A percentile compares a stretch with the other conserved stretches of the same genome.
Evolutionary conservation across 2,329 filamentous ascomycete species (phyloP).

Genomic region (Diaporthe nobilis): DNA sequence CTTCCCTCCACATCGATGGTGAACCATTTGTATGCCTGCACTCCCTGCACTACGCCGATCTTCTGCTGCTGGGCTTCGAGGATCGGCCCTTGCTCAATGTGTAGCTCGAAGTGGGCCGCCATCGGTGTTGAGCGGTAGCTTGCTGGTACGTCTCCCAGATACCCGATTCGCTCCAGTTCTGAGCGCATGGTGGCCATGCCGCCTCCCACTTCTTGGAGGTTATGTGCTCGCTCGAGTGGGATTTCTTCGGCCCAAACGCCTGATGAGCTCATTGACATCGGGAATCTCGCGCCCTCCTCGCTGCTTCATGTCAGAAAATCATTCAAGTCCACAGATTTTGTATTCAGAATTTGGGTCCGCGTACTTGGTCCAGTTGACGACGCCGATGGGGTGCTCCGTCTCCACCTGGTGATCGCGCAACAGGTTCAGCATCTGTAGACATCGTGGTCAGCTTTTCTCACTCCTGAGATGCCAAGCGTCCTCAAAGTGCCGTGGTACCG

Average conservation of each 20-base stretch:
- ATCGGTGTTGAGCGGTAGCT: slow-evolving; percentile 74
- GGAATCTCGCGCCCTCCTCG: slow-evolving; percentile 86
- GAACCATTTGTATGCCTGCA: slow-evolving; percentile 83
- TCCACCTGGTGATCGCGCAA: slow-evolving; percentile 77
- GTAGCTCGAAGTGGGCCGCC: slow-evolving; percentile 85
- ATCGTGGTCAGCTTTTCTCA: not conserved
- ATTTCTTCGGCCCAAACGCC: slow-evolving; percentile 84
- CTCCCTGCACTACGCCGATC: slow-evolving; percentile 79
- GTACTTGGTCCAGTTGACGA: slow-evolving; percentile 84
- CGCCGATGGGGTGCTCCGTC: slow-evolving; percentile 79
- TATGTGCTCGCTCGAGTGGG: slow-evolving; percentile 71
- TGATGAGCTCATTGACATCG: slow-evolving; percentile 80
- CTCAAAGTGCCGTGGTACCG: too few species aligned
- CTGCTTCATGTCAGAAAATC: slow-evolving; percentile 53
- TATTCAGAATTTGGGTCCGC: slow-evolving; percentile 27
- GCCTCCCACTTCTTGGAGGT: slow-evolving; percentile 72
- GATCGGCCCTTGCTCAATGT: slow-evolving; percentile 87
- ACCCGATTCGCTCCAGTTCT: slow-evolving; percentile 80
- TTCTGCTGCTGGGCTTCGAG: slow-evolving; percentile 75
- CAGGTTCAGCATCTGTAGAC: slow-evolving; percentile 69
- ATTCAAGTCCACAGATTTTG: not conserved
- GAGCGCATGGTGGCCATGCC: slow-evolving; percentile 74
- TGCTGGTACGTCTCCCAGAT: slow-evolving; percentile 71
- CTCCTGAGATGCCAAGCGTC: too few species aligned
- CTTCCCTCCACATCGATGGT: slow-evolving; percentile 75